Base-by-base conservation (phyloP, 2,329 filamentous ascomycete species). In the Periconia sp. region DNA sequence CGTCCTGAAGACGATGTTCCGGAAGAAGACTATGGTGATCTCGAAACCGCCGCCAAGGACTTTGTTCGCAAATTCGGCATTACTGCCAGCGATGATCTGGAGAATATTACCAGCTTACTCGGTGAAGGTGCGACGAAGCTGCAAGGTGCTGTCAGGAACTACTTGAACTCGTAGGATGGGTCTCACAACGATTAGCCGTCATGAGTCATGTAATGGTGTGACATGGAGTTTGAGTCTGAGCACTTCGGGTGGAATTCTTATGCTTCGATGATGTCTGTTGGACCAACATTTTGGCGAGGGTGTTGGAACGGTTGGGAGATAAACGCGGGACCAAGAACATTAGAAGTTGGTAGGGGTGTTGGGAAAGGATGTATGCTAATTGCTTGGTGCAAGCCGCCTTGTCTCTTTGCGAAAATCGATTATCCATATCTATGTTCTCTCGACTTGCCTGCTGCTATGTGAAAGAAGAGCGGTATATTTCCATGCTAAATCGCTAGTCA, bases 21-120 rank as follows among this genome's bases (percentile, higher is more conserved):
- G 2, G 78, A 73, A 8, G 89, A 92, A 50, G 89, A 82, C 32
- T 96, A 96, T 55, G 91, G 92, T 33, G 92, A 96, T 63, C 76
- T 99, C 46, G 94, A 99, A 74, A 81, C 78, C n/a, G 91, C 91
- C 0, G 94, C 94, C 46, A 96, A 94, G 76, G 94, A 99, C 71
- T 95, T 97, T 73, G 86, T 97, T 22, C 85, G 94, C 64, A 91
- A 89, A 66, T 96, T 97, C 66, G 94, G 94, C 36, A 88, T 96
- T 58, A 97, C 92, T 4, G 92, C 94, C 17, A 92, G 91, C 43
- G 94, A 99, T 66, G 94, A 99, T 70, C 74, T 99, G 42, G 94
- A 99, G 71, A 96, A 96, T 70, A 72, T 97, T 58, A 87, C 86
- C 17, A 84, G 85, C 57, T 80, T 90, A 51, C 75, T 96, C 4